Evolutionary conservation across 2,329 filamentous ascomycete species (phyloP), one percentile per base, ranked within the genome.

Genomic region (Sordariomycetes sp.): DNA sequence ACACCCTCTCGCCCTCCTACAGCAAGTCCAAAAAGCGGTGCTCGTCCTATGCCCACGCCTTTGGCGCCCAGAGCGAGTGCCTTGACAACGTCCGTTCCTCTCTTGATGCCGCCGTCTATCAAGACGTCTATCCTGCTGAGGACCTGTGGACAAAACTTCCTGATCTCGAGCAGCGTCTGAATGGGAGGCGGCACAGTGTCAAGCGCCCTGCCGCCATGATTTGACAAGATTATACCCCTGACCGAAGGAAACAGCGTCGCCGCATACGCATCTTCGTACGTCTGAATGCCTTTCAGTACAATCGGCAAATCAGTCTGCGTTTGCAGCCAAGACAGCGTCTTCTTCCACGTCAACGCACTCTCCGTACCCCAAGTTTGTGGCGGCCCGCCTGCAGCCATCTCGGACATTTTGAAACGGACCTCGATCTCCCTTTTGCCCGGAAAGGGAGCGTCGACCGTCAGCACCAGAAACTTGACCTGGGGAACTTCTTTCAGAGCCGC

Each of bases 401-500:
- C 63, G 30, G 53, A 44, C 48, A 73, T 72, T 41, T 71, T 69
- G 4, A 68, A 48, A 51, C 68, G 51, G 48, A 62, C 56, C 37
- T 64, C 57, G 5, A 57, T 60, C 42, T 68, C 64, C 21, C 70
- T 55, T 48, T 78, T 78, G 1, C 73, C 72, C 1, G 68, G 60
- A 8, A 75, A 63, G 0, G 73, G 71, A 1, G 70, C 64, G 47
- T 79, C 74, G 5, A 78, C 62, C 0, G 74, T 79, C 4, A 78
- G 54, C 38, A 76, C 70, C n/a, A 78, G 33, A 68, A 70, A 44
- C 70, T 71, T 33, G 14, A 73, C 85, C 17, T 68, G 68, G 24
- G 87, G 61, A 66, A 86, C 82, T 2, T 72, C 70, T 47, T 85
- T 78, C 49, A 76, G 86, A 65, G 86, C 39, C 2, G 39, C 42